Conservation (phyloP, 2,329 filamentous ascomycete genomes). For the Penicillium sp. region DNA sequence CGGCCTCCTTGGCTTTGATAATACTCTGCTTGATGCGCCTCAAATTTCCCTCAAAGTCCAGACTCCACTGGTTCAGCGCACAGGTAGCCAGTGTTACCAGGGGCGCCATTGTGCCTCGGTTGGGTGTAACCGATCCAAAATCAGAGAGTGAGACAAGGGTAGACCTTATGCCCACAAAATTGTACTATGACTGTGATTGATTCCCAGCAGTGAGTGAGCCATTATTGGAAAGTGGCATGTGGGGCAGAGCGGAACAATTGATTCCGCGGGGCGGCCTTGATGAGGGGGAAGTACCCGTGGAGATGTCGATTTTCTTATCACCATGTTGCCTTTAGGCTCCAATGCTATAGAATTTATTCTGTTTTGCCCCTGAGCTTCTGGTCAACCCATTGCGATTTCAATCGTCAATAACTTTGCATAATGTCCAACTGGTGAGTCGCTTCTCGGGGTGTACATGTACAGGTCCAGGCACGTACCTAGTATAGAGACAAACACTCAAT, state of each 20-base stretch:
- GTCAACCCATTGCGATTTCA: too few species aligned
- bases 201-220: neutral
- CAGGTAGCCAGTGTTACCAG: conserved; percentile 5
- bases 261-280: neutral
- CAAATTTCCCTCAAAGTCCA: conserved; percentile 6
- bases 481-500: too few species aligned
- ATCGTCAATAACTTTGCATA: too few species aligned
- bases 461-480: too few species aligned
- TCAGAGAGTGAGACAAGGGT: neutral
- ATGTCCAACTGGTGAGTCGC: too few species aligned
- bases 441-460: too few species aligned
- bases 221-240: conserved; percentile 2
- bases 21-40: conserved; percentile 64
- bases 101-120: neutral
- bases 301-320: too few species aligned
- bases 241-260: neutral
- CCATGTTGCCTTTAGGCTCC: neutral
- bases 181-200: neutral
- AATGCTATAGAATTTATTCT: neutral
- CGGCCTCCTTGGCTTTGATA: conserved; percentile 57
- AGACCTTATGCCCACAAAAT: neutral
- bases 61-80: conserved; percentile 8
- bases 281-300: neutral
- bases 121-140: neutral
- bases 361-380: too few species aligned